Evolutionary conservation across 306 rosid species (phyloP).

Genomic region (Castanea crenata): DNA sequence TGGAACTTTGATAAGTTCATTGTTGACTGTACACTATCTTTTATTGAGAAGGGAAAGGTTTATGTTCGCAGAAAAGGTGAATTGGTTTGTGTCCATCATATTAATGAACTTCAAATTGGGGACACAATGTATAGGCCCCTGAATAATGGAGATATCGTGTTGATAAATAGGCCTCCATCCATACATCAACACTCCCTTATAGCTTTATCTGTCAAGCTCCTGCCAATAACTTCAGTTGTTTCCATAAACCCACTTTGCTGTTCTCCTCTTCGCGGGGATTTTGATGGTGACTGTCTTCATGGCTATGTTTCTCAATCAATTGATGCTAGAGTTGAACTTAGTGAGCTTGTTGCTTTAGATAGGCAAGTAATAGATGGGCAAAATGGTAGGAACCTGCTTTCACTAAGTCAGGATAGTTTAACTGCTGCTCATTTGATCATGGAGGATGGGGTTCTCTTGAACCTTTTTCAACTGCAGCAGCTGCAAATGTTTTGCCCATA

Average conservation of each 20-base stretch:
- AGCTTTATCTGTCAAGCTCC: constrained; percentile 64
- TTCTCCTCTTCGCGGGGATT: constrained; percentile 94
- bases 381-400: constrained; percentile 81
- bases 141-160: constrained; percentile 64
- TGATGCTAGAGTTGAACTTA: constrained; percentile 73
- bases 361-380: constrained; percentile 79
- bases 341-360: constrained; percentile 79
- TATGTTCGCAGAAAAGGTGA: constrained; percentile 54
- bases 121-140: constrained; percentile 75
- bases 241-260: constrained; percentile 88
- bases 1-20: constrained; percentile 58
- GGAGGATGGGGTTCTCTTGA: constrained; percentile 56
- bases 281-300: constrained; percentile 97
- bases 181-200: constrained; percentile 92
- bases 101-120: constrained; percentile 56
- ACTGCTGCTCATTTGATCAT: constrained; percentile 74
- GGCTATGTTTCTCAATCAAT: constrained; percentile 89
- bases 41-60: constrained; percentile 62
- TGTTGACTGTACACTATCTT: constrained; percentile 48
- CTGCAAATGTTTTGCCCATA: constrained; percentile 57
- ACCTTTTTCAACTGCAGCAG: constrained; percentile 74
- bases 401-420: constrained; percentile 87
- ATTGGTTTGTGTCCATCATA: constrained; percentile 35
- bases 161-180: constrained; percentile 96
- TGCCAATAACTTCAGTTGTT: constrained; percentile 62